Evolutionary conservation across 2,329 filamentous ascomycete genomes (phyloP).

Genomic region (Fusarium euwallaceae): DNA sequence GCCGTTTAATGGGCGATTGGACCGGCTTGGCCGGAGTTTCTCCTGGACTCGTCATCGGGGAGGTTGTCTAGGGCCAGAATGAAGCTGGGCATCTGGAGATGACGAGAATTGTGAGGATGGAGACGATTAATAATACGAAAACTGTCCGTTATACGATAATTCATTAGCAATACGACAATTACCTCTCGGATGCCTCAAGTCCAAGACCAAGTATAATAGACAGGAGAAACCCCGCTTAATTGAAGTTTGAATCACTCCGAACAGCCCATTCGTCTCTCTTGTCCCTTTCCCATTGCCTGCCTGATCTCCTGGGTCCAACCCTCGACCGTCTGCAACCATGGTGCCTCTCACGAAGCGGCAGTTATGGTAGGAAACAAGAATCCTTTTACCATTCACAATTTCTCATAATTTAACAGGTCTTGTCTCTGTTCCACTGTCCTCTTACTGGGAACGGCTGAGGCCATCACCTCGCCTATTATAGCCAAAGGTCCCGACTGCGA

Average conservation of each 20-base stretch:
- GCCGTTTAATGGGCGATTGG: neutral
- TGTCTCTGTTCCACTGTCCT: neutral
- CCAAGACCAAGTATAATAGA: neutral
- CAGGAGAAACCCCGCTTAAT: neutral
- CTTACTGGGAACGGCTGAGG: neutral
- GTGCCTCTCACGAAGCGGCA: neutral
- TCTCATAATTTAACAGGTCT: neutral
- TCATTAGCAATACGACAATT: neutral
- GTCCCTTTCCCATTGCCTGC: neutral
- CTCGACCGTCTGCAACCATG: neutral
- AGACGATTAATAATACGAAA: neutral
- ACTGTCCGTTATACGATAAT: neutral
- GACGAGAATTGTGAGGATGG: neutral
- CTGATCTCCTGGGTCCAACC: neutral
- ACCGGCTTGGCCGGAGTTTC: neutral
- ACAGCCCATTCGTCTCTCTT: neutral
- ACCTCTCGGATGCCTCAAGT: neutral
- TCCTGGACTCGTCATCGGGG: too few species aligned
- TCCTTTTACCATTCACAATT: neutral
- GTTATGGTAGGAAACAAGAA: neutral
- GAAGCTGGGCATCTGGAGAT: too few species aligned
- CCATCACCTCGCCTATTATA: neutral
- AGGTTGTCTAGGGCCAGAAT: too few species aligned
- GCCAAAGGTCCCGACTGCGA: neutral
- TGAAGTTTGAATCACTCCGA: neutral